A percentile compares a stretch with the other conserved stretches of the same genome.
These are phyloP conservation scores for Colletotrichum sojae DNA, from an alignment of 2,329 filamentous ascomycete genomes.

Conservation along the genomic window DNA sequence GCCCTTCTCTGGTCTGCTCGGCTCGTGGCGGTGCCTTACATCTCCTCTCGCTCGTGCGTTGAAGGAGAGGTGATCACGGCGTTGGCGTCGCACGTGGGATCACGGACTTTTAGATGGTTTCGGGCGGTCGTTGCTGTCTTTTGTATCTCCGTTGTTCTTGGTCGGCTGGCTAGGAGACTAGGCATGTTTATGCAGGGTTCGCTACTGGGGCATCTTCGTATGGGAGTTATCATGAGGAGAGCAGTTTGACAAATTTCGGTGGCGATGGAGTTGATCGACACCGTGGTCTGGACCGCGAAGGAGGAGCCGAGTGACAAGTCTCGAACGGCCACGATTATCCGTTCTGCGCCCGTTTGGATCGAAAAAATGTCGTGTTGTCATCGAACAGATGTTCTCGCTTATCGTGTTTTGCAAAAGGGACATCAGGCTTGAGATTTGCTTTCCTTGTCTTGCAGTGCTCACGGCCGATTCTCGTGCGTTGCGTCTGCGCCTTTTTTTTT, in stretches of 20 bases:
- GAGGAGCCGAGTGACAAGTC: too few relatives aligned
- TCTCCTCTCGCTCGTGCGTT: background rate
- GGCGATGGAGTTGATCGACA: too few relatives aligned
- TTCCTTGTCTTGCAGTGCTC: background rate
- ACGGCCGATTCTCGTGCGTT: too few relatives aligned
- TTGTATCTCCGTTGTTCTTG: background rate
- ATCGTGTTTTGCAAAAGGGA: constrained; percentile 4
- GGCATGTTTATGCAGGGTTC: too few relatives aligned
- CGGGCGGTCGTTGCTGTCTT: background rate
- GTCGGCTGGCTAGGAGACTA: too few relatives aligned
- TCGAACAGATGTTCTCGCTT: constrained; percentile 33
- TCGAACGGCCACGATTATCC: background rate
- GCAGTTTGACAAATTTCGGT: too few relatives aligned
- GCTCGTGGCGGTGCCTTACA: too few relatives aligned
- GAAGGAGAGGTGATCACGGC: background rate
- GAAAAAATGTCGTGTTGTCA: constrained; percentile 17
- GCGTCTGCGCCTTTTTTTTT: too few relatives aligned
- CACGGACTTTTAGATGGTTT: constrained; percentile 16
- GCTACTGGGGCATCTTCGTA: too few relatives aligned
- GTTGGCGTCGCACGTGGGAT: constrained; percentile 19
- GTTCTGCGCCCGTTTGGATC: background rate
- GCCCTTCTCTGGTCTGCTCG: too few relatives aligned
- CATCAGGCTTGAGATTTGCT: constrained; percentile 30
- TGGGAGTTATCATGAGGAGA: too few relatives aligned
- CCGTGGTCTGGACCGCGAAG: too few relatives aligned